These are phyloP conservation scores for Tuber umbilicatum DNA, from an alignment of 495 filamentous ascomycete species.

Conservation along the genomic window DNA sequence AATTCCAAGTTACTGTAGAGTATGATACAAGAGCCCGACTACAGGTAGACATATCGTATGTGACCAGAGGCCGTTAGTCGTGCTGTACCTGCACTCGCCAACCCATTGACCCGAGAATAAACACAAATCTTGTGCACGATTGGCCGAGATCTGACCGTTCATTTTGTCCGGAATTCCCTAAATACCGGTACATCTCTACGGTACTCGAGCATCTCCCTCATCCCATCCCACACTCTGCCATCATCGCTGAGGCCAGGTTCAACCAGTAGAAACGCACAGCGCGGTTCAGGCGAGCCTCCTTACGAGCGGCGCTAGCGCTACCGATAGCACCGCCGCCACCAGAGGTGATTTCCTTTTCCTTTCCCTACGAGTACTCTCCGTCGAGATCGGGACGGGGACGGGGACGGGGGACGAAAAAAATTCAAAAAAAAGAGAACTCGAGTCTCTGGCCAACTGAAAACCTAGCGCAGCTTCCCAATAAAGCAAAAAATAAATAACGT, in stretches of 20 bases:
- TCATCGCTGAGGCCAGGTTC: not conserved
- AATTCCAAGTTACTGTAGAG: not conserved
- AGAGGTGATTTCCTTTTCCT: constrained; percentile 17
- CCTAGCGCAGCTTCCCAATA: constrained; percentile 13
- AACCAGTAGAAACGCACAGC: not conserved
- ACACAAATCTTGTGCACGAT: not conserved
- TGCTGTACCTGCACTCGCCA: not conserved
- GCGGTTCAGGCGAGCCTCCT: not conserved
- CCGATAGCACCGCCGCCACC: not conserved
- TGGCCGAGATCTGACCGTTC: not conserved
- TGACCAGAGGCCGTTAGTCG: not conserved
- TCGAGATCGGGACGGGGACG: constrained; percentile 11
- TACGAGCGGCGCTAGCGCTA: not conserved
- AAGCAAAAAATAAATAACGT: constrained; percentile 19
- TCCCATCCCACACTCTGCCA: not conserved
- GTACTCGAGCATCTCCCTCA: too few relatives aligned
- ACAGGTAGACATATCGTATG: not conserved
- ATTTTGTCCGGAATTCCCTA: not conserved
- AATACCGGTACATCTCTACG: not conserved
- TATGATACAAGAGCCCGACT: not conserved
- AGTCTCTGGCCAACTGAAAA: constrained; percentile 7
- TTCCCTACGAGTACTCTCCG: constrained; percentile 5
- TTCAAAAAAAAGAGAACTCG: constrained; percentile 11
- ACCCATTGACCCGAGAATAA: not conserved
- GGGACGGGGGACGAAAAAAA: not conserved